phyloP scores from a whole-genome alignment of 805 yeast species.

The Vanderwaltozyma yarrowii region DNA sequence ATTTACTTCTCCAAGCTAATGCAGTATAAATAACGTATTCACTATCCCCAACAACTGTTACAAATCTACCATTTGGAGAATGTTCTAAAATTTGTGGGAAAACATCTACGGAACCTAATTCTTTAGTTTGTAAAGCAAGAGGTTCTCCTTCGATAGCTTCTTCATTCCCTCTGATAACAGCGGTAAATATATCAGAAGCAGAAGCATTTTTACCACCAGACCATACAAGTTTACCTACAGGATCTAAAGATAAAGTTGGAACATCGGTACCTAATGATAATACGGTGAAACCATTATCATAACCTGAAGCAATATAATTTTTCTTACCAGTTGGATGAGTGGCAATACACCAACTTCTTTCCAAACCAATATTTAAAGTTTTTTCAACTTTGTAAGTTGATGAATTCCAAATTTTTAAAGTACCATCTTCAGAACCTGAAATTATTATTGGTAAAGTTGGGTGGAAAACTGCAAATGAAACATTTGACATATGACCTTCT shows the following conservation, averaged over 20 bases:
- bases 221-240: constrained; percentile 85
- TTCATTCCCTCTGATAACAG: constrained; percentile 64
- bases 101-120: constrained; percentile 87
- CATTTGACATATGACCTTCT: constrained; percentile 90
- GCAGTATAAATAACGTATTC: constrained; percentile 95
- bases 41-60: constrained; percentile 95
- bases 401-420: constrained; percentile 90
- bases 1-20: constrained; percentile 94
- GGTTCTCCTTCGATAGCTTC: constrained; percentile 72
- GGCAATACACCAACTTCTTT: constrained; percentile 94
- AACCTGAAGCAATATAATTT: constrained; percentile 82
- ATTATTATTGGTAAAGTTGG: constrained; percentile 92
- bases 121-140: constrained; percentile 70
- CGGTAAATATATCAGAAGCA: constrained; percentile 62
- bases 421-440: constrained; percentile 95
- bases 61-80: constrained; percentile 96
- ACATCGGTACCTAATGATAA: constrained; percentile 87
- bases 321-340: constrained; percentile 53
- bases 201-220: constrained; percentile 58
- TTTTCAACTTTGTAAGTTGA: constrained; percentile 90
- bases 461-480: constrained; percentile 94
- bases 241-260: constrained; percentile 89
- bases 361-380: constrained; percentile 81
- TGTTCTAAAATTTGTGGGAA: constrained; percentile 82
- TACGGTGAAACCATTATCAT: constrained; percentile 88